Percentiles rank a stretch among this genome's conserved stretches.
These are phyloP conservation scores for Peronosclerospora sorghi DNA, from an alignment of 352 stramenopile genomes.

Conservation along the genomic window DNA sequence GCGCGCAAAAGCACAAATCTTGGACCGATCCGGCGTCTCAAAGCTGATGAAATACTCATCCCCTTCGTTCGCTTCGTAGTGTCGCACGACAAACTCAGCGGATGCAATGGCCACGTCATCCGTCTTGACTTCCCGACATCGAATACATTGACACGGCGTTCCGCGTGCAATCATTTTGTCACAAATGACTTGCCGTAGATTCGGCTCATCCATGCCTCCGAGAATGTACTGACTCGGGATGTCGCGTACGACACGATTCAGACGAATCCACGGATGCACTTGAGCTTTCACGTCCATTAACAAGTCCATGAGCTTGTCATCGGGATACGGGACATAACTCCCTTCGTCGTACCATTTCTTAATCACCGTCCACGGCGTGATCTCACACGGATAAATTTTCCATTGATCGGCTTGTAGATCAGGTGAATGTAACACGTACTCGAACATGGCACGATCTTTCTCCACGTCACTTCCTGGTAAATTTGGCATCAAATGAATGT, in stretches of 20 bases:
- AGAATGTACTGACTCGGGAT: conserved; percentile 91
- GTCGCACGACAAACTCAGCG: conserved; percentile 57
- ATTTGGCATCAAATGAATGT: conserved; percentile 91
- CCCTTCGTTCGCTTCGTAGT: conserved; percentile 81
- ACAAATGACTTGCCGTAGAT: conserved; percentile 84
- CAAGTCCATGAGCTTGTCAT: conserved; percentile 81
- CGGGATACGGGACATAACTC: conserved; percentile 82
- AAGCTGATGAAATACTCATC: conserved; percentile 90
- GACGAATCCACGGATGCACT: conserved; percentile 90
- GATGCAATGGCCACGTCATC: conserved; percentile 67
- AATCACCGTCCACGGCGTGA: conserved; percentile 86
- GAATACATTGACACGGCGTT: conserved; percentile 81
- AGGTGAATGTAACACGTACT: conserved; percentile 78
- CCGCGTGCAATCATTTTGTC: conserved; percentile 70
- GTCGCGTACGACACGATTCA: conserved; percentile 90
- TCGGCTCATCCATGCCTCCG: conserved; percentile 86
- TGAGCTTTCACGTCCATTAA: conserved; percentile 84
- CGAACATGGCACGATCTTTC: conserved; percentile 85
- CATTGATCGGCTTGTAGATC: conserved; percentile 90
- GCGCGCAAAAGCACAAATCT: conserved; percentile 86
- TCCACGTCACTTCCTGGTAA: conserved; percentile 75
- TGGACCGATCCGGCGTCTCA: conserved; percentile 79
- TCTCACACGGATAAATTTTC: conserved; percentile 93
- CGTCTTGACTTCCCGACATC: conserved; percentile 86
- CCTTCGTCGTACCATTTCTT: conserved; percentile 87